Evolutionary conservation across 2,329 filamentous ascomycete species (phyloP), one percentile per base, ranked within the genome.

Genomic region (Hypocreales sp.): DNA sequence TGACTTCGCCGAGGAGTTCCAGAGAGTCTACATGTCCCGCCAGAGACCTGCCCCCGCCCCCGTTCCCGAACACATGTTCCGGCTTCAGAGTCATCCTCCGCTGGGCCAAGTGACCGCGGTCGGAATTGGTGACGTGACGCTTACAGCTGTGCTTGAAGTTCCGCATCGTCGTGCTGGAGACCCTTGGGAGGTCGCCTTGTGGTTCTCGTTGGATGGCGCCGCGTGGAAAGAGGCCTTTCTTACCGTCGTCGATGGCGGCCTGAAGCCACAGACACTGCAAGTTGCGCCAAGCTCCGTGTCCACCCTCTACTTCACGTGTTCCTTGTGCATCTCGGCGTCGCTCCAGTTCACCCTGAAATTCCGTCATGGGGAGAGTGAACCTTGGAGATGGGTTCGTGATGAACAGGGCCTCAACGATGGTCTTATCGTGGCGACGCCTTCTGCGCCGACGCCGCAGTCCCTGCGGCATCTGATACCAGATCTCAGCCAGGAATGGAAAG

Each of bases 341-440:
- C 40, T 74, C 7, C 65, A 58, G 3, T 87, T 86, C 44, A 86
- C 80, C 1, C 44, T 83, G 33, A 82, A 77, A 32, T 83, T 79
- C 41, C 67, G 77, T 15, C 54, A 60, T 25, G 48, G 46, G 5
- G 41, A 50, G 15, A 45, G 61, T 14, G 53, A 65, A 16, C 51
- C 61, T 2, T 87, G 80, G 80, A 68, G 61, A 41, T 86, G 79
- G 79, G 64, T 69, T 20, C 68, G 70, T 33, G 70, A 82, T 36
- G 65, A 72, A 32, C 67, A 69, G 29, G 68, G 66, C 2, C 50
- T 70, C 3, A 56, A 56, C 10, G 79, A 87, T 41, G 80, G 79
- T 10, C 50, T 80, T 11, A 50, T 79, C 29, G 56, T 74, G 33
- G 61, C 39, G 15, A 32, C 45, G 43, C 29, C 38, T 38, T 23